These are phyloP conservation scores for Backusella psychrophila DNA, from an alignment of 192 early-diverging fungal genomes.

Conservation along the genomic window DNA sequence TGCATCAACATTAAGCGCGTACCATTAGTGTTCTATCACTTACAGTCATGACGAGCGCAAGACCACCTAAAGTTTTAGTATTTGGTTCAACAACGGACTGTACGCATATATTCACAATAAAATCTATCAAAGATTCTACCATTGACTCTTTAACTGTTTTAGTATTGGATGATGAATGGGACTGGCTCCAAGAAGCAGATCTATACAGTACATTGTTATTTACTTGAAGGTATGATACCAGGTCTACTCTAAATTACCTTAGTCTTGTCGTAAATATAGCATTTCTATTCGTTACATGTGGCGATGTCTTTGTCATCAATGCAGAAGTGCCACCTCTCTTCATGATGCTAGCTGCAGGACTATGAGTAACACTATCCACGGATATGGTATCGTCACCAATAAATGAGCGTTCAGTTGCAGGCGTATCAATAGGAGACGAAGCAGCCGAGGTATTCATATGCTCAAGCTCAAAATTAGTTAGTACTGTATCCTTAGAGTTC, in stretches of 20 bases:
- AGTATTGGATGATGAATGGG: neutral
- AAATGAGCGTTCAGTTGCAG: neutral
- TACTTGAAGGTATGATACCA: neutral
- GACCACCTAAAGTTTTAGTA: constrained; percentile 36
- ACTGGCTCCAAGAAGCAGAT: constrained; percentile 18
- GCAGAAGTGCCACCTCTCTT: constrained; percentile 31
- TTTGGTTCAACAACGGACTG: constrained; percentile 52
- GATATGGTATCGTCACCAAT: neutral
- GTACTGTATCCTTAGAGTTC: constrained; percentile 35
- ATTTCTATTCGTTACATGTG: constrained; percentile 31
- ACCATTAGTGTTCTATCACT: neutral
- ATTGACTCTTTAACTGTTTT: constrained; percentile 25
- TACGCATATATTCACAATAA: constrained; percentile 53
- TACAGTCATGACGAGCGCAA: constrained; percentile 50
- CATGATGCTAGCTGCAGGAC: constrained; percentile 17
- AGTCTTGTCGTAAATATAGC: constrained; percentile 22
- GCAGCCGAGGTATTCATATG: constrained; percentile 5
- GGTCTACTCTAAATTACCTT: constrained; percentile 6
- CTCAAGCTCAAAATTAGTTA: constrained; percentile 24
- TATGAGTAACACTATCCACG: neutral
- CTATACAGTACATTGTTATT: neutral
- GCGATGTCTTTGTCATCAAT: constrained; percentile 37
- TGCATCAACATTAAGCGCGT: neutral
- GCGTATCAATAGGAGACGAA: neutral
- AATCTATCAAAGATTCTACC: constrained; percentile 45